These are phyloP conservation scores for Lathyrus oleraceus DNA, from an alignment of 306 rosid genomes.

Conservation along the genomic window DNA sequence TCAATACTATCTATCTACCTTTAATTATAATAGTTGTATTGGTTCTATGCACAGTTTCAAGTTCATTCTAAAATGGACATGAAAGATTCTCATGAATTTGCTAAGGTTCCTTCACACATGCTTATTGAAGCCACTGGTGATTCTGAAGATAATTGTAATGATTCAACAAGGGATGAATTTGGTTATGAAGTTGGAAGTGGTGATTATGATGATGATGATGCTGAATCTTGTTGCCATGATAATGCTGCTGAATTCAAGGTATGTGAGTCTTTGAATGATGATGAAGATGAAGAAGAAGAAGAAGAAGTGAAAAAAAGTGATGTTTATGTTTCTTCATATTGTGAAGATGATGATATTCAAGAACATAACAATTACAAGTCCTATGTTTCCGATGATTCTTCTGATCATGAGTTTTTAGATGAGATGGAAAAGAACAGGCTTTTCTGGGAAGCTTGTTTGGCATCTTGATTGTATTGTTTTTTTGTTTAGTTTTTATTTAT, in stretches of 20 bases:
- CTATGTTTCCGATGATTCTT: slow-evolving; percentile 58
- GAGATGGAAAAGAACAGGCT: slow-evolving; percentile 78
- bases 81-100: slow-evolving; percentile 28
- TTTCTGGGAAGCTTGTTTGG: slow-evolving; percentile 96
- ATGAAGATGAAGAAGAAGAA: slow-evolving; percentile 21
- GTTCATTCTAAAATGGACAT: slow-evolving; percentile 29
- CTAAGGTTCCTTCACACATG: slow-evolving; percentile 47
- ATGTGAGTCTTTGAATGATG: slow-evolving; percentile 20
- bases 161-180: slow-evolving; percentile 6
- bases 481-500: background rate
- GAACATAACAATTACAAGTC: slow-evolving; percentile 49
- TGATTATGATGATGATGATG: slow-evolving; percentile 59
- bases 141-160: slow-evolving; percentile 56
- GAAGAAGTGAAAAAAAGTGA: slow-evolving; percentile 26
- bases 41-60: slow-evolving; percentile 12
- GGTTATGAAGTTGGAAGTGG: slow-evolving; percentile 26
- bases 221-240: slow-evolving; percentile 73
- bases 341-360: slow-evolving; percentile 41
- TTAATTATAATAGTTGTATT: background rate
- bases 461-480: slow-evolving; percentile 46
- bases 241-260: slow-evolving; percentile 32
- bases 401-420: slow-evolving; percentile 53
- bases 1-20: background rate
- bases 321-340: slow-evolving; percentile 35
- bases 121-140: slow-evolving; percentile 80